These are phyloP conservation scores for Quercus gilva DNA, from an alignment of 306 rosid species.

Conservation along the genomic window DNA sequence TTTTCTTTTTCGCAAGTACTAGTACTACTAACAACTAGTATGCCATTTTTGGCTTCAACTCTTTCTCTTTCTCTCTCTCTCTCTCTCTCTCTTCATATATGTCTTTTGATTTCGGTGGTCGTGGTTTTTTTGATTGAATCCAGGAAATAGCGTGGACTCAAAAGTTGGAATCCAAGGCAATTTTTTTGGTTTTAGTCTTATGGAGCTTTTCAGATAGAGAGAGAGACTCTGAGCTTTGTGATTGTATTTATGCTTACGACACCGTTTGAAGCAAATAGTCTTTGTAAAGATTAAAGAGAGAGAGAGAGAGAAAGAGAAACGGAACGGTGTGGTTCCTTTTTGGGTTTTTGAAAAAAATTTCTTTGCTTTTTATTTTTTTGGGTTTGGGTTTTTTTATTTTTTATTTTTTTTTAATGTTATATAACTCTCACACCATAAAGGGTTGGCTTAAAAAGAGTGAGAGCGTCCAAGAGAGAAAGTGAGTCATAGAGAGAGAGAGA, in stretches of 20 bases:
- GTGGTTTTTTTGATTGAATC: constrained; percentile 27
- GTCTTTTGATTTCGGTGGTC: constrained; percentile 24
- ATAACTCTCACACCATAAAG: constrained; percentile 33
- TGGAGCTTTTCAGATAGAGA: constrained; percentile 6
- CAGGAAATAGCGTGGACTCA: constrained; percentile 40
- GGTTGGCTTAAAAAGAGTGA: constrained; percentile 51
- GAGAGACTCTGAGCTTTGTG: constrained; percentile 39
- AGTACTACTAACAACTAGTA: constrained; percentile 1
- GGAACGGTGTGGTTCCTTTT: constrained; percentile 24
- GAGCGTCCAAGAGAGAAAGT: constrained; percentile 64
- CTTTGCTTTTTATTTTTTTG: background rate
- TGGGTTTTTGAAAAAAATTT: background rate
- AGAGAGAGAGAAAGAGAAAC: constrained; percentile 30
- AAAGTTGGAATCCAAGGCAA: constrained; percentile 94
- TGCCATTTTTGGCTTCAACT: constrained; percentile 23
- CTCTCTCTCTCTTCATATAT: constrained; percentile 25
- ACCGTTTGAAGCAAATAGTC: constrained; percentile 45
- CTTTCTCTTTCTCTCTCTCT: constrained; percentile 23
- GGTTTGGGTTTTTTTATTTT: background rate
- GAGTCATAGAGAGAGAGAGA: constrained; percentile 31
- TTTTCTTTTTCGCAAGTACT: background rate
- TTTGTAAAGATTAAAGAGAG: constrained; percentile 42
- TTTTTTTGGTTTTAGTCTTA: constrained; percentile 22
- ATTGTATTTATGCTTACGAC: constrained; percentile 34
- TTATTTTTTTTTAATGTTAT: background rate